Evolutionary conservation across 23 red algal genomes (phyloP).

Genomic region (Gracilaria domingensis): DNA sequence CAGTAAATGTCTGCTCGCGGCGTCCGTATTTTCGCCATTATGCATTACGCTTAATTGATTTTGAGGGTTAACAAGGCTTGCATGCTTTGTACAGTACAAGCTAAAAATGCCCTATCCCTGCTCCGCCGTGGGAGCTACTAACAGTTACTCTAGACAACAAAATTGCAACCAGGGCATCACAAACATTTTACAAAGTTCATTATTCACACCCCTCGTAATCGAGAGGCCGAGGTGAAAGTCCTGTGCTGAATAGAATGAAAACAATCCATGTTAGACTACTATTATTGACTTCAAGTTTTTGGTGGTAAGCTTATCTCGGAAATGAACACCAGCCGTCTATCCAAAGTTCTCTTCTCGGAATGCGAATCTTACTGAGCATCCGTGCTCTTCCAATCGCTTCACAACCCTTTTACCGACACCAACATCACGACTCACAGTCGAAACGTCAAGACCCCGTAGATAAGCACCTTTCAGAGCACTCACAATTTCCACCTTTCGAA

Average conservation of each 20-base stretch:
- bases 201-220: background rate
- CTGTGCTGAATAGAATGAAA: background rate
- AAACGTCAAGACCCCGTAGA: conserved; percentile 17
- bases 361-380: conserved; percentile 45
- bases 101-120: no score
- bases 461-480: conserved; percentile 42
- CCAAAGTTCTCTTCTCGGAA: conserved; percentile 72
- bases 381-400: background rate
- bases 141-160: no score
- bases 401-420: conserved; percentile 32
- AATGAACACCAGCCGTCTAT: background rate
- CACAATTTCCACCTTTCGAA: conserved; percentile 40
- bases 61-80: no score
- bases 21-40: no score
- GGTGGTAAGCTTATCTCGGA: background rate
- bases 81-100: no score
- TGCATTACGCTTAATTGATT: no score
- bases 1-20: no score
- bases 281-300: background rate
- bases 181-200: conserved; percentile 2
- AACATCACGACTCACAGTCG: conserved; percentile 23
- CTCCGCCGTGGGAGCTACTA: no score
- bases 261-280: background rate
- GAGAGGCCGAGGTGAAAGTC: no score
- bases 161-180: background rate